Evolutionary conservation across 1,284 basidiomycete species (phyloP).

Genomic region (Rhodotorula sp.): DNA sequence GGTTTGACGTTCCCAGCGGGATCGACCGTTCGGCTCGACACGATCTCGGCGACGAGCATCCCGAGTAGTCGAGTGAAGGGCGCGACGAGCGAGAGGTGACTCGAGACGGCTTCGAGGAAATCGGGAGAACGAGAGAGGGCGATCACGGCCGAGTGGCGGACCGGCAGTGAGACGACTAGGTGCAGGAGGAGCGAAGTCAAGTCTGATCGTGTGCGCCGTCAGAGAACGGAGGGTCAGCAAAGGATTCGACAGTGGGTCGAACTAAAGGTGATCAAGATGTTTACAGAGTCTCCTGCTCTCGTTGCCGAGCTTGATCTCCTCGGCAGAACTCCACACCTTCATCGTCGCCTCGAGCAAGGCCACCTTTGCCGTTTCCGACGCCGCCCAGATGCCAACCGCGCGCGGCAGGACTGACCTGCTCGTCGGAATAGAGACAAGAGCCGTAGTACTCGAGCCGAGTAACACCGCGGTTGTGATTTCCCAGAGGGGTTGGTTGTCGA

Average conservation of each 20-base stretch:
- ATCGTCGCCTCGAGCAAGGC: conserved; percentile 3
- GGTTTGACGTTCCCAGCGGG: conserved; percentile 55
- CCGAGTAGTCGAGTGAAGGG: conserved; percentile 76
- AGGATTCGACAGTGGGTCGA: background rate
- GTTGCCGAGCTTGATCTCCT: conserved; percentile 14
- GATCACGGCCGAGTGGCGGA: conserved; percentile 52
- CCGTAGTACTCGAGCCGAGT: background rate
- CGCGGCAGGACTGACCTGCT: background rate
- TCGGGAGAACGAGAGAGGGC: conserved; percentile 55
- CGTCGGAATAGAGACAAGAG: background rate
- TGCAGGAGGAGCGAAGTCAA: conserved; percentile 68
- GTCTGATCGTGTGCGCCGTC: conserved; percentile 50
- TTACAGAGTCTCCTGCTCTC: conserved; percentile 15
- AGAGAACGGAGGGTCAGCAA: conserved; percentile 41
- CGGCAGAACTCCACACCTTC: conserved; percentile 1
- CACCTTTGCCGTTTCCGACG: conserved; percentile 14
- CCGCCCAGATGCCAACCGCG: conserved; percentile 5
- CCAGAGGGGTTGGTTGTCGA: background rate
- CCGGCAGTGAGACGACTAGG: conserved; percentile 60
- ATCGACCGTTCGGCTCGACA: conserved; percentile 47
- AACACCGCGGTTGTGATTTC: background rate
- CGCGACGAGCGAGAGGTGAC: conserved; percentile 76
- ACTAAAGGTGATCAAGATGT: background rate
- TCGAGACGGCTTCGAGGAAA: conserved; percentile 71
- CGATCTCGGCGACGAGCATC: conserved; percentile 84